Evolutionary conservation across 1,284 basidiomycete species (phyloP), one percentile per base, ranked within the genome.

Genomic region (Microbotryum silenes-acaulis): DNA sequence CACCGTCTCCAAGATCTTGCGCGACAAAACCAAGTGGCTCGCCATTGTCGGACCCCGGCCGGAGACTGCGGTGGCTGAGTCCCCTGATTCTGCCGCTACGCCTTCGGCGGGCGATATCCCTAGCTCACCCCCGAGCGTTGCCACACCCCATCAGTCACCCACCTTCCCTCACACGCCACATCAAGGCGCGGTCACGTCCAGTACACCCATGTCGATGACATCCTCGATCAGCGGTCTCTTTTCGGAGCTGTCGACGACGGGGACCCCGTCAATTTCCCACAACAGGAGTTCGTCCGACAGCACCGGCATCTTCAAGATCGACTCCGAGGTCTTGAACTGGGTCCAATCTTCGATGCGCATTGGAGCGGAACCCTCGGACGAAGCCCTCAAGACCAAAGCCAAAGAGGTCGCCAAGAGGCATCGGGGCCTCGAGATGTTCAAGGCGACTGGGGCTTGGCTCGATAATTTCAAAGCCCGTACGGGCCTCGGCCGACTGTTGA

Each of bases 1-100:
- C 75, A 93, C 90, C n/a, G 87, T 93, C 72, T 89, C 86, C 77
- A 92, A 93, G 78, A 92, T 91, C 66, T 80, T 93, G 65, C 92
- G 91, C 64, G 78, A 88, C 71, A 88, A 88, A 75, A 80, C 81
- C 20, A 84, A 84, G 70, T 93, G 90, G 90, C 77, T 91, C 71
- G 82, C 81, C 62, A 50, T 61, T 25, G 48, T 57, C 37, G 37
- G 67, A 72, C 23, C 56, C 37, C 14, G 12, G 37, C 56, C 37
- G 33, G 31, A 33, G 20, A 27, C 46, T 25, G 33, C 29, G 37
- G 14, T 42, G 3, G 37, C 37, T 14, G 37, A 42, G 37, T 42
- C 37, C 37, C 37, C 37, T 54, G 77, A 80, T 18, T 80, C 81
- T 57, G 80, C 82, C 65, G 81, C 82, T 62, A 21, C 70, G 68